Evolutionary conservation across 2,329 filamentous ascomycete genomes (phyloP), one percentile per base, ranked within the genome.

Genomic region (Coniochaeta hoffmannii): DNA sequence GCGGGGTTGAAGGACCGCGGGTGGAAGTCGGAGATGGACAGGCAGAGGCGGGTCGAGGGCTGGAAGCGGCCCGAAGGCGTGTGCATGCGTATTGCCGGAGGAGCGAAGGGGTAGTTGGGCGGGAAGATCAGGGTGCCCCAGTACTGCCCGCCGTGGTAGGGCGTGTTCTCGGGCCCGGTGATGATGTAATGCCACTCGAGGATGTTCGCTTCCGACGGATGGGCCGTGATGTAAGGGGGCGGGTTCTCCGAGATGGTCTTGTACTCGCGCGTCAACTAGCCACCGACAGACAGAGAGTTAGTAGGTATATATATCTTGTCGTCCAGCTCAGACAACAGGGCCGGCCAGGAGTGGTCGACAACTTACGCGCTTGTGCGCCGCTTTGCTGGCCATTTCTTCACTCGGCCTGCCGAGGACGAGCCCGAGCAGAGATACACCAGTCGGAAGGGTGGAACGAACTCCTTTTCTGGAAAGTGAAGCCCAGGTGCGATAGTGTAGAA

Each of bases 61-160:
- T 96, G 90, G 75, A 99, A 99, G 67, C 94, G 89, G 57, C 94
- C 94, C 12, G 88, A 93, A 1, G 94, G 94, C 0, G 94, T 99
- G 77, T 97, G 94, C 94, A 99, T 99, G 68, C 93, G 90, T 71
- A 99, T 99, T 2, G 94, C 91, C 4, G 94, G 94, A 31, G 94
- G 94, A 12, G 92, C 93, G 72, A 97, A 99, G 26, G 94, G 94
- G 70, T 99, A 99, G 76, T 97, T 92, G 9, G 92, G 83, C 15
- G 94, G 94, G 71, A 99, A 99, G 61, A 95, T 86, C 53, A 99
- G 80, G 1, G 93, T 97, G 50, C 94, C 94, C 94, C 94, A 99
- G 77, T 97, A 99, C 71, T 99, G 94, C 49, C 94, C 94, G 67
- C 87, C 86, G 65, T 95, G 85, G 70, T 99, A 99, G 1, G 94